Conservation (phyloP, 2,329 filamentous ascomycete species). For the Corinectria fuckeliana region DNA sequence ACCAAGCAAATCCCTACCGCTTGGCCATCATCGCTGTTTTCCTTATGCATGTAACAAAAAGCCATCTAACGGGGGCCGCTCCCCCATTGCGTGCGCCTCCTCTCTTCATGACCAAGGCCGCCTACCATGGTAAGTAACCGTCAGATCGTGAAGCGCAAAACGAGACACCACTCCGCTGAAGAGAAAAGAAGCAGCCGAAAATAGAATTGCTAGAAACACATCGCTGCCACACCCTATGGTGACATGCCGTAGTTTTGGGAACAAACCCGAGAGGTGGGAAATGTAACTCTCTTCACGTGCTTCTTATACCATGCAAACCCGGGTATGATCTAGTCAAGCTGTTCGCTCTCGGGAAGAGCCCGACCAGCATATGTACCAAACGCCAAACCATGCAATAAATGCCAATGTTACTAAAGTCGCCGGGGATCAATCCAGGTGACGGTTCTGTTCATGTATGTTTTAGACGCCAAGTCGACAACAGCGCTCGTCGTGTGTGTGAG, state of each 20-base stretch:
- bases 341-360: constrained; percentile 27
- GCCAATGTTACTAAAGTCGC: constrained; percentile 30
- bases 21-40: constrained; percentile 24
- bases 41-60: constrained; percentile 20
- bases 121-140: background rate
- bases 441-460: constrained; percentile 24
- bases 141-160: constrained; percentile 3
- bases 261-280: constrained; percentile 8
- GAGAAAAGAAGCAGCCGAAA: background rate
- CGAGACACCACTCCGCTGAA: constrained; percentile 7
- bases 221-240: constrained; percentile 13
- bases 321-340: constrained; percentile 35
- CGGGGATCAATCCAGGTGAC: constrained; percentile 26
- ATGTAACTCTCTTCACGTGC: constrained; percentile 32
- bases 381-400: constrained; percentile 39
- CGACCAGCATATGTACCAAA: constrained; percentile 34
- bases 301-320: constrained; percentile 39
- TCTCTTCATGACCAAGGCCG: constrained; percentile 7
- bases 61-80: constrained; percentile 32
- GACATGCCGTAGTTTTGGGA: constrained; percentile 11
- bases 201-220: constrained; percentile 2
- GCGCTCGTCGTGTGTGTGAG: background rate
- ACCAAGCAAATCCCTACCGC: constrained; percentile 24
- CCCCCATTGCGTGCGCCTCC: constrained; percentile 18
- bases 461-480: constrained; percentile 1